Conservation (phyloP, 2,329 filamentous ascomycete genomes). For the Penicillium brevicompactum region DNA sequence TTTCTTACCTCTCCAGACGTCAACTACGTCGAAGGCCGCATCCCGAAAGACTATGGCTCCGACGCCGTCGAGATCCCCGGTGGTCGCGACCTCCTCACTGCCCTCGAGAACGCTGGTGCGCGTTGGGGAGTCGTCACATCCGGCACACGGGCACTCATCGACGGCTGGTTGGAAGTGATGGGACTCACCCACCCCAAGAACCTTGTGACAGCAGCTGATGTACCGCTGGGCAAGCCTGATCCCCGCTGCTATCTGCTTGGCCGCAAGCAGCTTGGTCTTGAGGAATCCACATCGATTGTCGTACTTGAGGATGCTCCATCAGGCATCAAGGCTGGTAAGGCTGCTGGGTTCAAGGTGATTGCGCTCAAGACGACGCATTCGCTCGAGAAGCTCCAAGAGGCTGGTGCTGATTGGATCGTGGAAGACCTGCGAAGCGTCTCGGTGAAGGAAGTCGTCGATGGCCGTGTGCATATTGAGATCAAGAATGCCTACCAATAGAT, state of each 20-base stretch:
- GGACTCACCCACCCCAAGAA: conserved; percentile 65
- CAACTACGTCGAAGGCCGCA: conserved; percentile 71
- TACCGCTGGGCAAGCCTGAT: conserved; percentile 74
- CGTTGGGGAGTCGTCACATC: conserved; percentile 86
- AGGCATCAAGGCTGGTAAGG: conserved; percentile 80
- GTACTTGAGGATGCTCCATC: conserved; percentile 90
- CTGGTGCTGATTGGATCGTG: conserved; percentile 87
- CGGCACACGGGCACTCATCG: conserved; percentile 66
- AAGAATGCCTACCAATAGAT: conserved; percentile 54
- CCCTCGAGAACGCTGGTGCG: conserved; percentile 62
- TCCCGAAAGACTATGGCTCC: conserved; percentile 74
- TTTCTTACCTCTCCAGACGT: conserved; percentile 61
- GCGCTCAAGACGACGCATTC: conserved; percentile 85
- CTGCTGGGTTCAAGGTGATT: conserved; percentile 80
- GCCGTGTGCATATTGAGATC: conserved; percentile 69
- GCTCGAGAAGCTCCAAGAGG: conserved; percentile 68
- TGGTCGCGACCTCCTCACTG: conserved; percentile 68
- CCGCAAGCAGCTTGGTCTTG: conserved; percentile 59
- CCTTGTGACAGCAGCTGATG: conserved; percentile 75
- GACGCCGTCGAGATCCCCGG: conserved; percentile 87
- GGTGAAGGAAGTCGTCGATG: conserved; percentile 59
- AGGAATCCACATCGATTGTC: conserved; percentile 58
- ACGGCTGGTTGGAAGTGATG: conserved; percentile 71
- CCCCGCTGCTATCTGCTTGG: conserved; percentile 73
- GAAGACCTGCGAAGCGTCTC: conserved; percentile 74